These are phyloP conservation scores for Curvularia lunata DNA, from an alignment of 2,329 filamentous ascomycete genomes.

Conservation along the genomic window DNA sequence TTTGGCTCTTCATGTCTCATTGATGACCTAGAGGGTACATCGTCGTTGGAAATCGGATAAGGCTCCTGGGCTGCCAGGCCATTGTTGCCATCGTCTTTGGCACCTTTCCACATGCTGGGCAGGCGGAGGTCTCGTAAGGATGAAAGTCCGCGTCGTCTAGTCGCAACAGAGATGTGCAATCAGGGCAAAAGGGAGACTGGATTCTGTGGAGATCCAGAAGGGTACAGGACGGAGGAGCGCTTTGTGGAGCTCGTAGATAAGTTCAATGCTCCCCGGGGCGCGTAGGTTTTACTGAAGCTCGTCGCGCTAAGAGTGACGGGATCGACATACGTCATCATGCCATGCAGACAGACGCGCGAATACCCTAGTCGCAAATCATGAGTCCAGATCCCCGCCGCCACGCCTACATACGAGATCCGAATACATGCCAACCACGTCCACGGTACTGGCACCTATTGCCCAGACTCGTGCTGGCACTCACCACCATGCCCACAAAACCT, in stretches of 20 bases:
- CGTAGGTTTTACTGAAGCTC: conserved; percentile 23
- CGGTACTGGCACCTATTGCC: background rate
- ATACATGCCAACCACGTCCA: conserved; percentile 7
- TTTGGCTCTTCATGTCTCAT: conserved; percentile 55
- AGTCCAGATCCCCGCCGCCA: conserved; percentile 15
- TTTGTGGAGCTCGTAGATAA: conserved; percentile 13
- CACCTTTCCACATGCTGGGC: conserved; percentile 61
- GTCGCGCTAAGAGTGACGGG: conserved; percentile 22
- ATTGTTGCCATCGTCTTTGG: conserved; percentile 50
- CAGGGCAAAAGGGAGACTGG: background rate
- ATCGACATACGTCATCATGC: conserved; percentile 31
- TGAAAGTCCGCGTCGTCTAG: conserved; percentile 19
- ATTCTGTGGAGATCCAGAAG: background rate
- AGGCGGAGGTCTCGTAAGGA: conserved; percentile 16
- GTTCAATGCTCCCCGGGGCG: conserved; percentile 10
- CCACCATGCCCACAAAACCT: background rate
- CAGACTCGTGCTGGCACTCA: conserved; percentile 7
- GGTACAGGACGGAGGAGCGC: conserved; percentile 3
- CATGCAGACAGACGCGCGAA: conserved; percentile 9
- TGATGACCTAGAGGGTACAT: conserved; percentile 35
- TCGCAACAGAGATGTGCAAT: background rate
- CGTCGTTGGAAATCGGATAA: conserved; percentile 27
- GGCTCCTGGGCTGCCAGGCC: conserved; percentile 34
- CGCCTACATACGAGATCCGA: conserved; percentile 3
- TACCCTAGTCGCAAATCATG: conserved; percentile 21